Conservation (phyloP, 78 protist genomes). For the Corallochytrium limacisporum region DNA sequence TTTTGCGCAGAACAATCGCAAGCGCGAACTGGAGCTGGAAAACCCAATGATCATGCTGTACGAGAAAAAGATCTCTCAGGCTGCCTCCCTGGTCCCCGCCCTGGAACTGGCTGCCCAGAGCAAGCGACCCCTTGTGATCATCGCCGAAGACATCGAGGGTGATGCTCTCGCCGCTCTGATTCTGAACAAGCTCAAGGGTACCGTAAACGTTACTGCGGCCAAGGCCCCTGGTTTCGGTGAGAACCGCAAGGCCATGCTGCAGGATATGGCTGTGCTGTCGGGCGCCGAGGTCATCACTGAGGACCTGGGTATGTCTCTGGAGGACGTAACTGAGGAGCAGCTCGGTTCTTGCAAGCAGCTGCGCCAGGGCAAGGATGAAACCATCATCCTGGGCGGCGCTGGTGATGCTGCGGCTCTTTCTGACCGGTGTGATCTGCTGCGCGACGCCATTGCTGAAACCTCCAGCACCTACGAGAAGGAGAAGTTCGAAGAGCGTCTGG, state of each 20-base stretch:
- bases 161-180: conserved; percentile 79
- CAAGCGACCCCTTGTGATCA: conserved; percentile 59
- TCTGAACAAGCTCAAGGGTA: conserved; percentile 68
- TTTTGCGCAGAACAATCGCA: conserved; percentile 76
- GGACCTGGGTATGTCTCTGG: conserved; percentile 41
- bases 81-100: conserved; percentile 53
- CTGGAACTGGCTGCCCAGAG: conserved; percentile 41
- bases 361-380: conserved; percentile 62
- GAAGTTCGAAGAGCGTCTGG: conserved; percentile 74
- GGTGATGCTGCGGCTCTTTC: conserved; percentile 62
- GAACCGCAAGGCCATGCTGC: conserved; percentile 63
- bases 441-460: conserved; percentile 39
- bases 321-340: conserved; percentile 21
- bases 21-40: conserved; percentile 24
- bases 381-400: conserved; percentile 78
- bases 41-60: background rate
- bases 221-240: conserved; percentile 98
- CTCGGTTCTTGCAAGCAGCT: conserved; percentile 74
- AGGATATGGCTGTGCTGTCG: conserved; percentile 86
- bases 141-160: conserved; percentile 83
- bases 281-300: conserved; percentile 66
- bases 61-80: conserved; percentile 38
- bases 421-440: conserved; percentile 67
- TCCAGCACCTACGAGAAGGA: conserved; percentile 57
- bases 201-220: conserved; percentile 68